Evolutionary conservation across 225 moss, liverwort and hornwort species (phyloP).

Genomic region (Marchantia paleacea): DNA sequence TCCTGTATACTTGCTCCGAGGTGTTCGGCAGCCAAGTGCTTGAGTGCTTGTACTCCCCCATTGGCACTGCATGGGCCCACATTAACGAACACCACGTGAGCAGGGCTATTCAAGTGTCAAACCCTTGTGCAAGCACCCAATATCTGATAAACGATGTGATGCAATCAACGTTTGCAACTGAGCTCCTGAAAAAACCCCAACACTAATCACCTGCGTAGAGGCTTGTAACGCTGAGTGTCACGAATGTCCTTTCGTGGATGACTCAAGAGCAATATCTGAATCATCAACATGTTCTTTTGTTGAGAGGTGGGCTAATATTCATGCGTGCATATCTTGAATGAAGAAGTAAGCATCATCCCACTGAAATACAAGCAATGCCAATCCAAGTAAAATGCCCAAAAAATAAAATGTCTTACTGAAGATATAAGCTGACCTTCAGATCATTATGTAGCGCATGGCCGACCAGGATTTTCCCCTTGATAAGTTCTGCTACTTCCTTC

Average conservation of each 20-base stretch:
- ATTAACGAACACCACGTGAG: not conserved
- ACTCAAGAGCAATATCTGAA: slow-evolving; percentile 68
- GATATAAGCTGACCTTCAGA: slow-evolving; percentile 53
- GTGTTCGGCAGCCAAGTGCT: slow-evolving; percentile 63
- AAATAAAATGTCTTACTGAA: not conserved
- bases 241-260: slow-evolving; percentile 74
- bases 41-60: slow-evolving; percentile 74
- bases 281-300: slow-evolving; percentile 1
- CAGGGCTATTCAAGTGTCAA: no score
- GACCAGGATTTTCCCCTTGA: slow-evolving; percentile 66
- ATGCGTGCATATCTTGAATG: no score
- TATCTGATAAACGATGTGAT: no score
- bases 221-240: slow-evolving; percentile 70
- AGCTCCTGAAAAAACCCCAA: not conserved
- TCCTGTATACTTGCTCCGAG: slow-evolving; percentile 73
- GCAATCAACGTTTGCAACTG: not conserved
- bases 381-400: not conserved
- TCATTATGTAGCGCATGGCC: slow-evolving; percentile 92
- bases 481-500: slow-evolving; percentile 71
- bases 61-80: slow-evolving; percentile 32
- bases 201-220: slow-evolving; percentile 57
- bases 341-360: not conserved
- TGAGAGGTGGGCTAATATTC: not conserved
- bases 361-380: not conserved
- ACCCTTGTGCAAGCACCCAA: no score